Evolutionary conservation across 106 monocot genomes (phyloP).

Genomic region (Acorus gramineus): DNA sequence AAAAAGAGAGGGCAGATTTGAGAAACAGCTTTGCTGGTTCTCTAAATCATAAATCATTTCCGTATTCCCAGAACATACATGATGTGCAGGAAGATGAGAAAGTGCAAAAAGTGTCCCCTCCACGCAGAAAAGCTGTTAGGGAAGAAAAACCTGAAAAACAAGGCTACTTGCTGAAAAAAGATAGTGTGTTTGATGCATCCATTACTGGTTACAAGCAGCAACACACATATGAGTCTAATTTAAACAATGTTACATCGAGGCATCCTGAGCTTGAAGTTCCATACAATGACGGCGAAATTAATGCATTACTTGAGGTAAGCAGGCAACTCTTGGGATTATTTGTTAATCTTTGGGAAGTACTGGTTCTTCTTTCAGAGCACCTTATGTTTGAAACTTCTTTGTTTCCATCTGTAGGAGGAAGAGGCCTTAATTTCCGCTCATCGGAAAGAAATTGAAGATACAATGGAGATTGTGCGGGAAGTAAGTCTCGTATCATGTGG

Average conservation of each 20-base stretch:
- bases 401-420: slow-evolving; percentile 27
- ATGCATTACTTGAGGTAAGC: no score
- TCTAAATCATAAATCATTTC: slow-evolving; percentile 19
- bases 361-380: no score
- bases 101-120: slow-evolving; percentile 68
- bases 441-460: slow-evolving; percentile 78
- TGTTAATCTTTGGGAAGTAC: no score
- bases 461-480: slow-evolving; percentile 79
- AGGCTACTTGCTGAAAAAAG: slow-evolving; percentile 35
- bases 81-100: slow-evolving; percentile 55
- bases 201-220: slow-evolving; percentile 18
- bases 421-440: slow-evolving; percentile 78
- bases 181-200: slow-evolving; percentile 26
- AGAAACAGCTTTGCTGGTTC: slow-evolving; percentile 12
- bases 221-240: slow-evolving; percentile 20
- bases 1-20: no score
- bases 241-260: slow-evolving; percentile 2
- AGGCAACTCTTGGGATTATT: no score
- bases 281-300: no score
- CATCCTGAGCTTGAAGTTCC: not conserved
- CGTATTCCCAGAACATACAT: slow-evolving; percentile 23
- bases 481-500: slow-evolving; percentile 12
- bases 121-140: slow-evolving; percentile 48
- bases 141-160: slow-evolving; percentile 69
- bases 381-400: no score